These are phyloP conservation scores for Fraxinus angustifolia DNA, from an alignment of 305 asterid genomes.

Conservation along the genomic window DNA sequence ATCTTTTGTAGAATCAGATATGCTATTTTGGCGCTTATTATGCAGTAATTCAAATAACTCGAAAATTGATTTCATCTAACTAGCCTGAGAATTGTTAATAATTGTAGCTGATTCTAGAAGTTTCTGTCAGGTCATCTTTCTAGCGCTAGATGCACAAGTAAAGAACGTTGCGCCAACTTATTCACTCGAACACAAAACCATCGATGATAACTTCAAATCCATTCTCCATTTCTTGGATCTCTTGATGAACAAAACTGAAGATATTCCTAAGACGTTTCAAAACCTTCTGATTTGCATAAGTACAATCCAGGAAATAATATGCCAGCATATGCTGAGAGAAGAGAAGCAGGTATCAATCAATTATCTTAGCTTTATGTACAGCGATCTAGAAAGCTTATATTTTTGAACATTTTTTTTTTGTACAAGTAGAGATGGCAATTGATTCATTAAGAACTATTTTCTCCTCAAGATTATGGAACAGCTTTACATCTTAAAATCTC, in stretches of 20 bases:
- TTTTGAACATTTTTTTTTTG: background rate
- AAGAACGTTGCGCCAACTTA: conserved; percentile 66
- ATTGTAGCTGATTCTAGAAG: conserved; percentile 1
- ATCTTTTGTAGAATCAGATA: background rate
- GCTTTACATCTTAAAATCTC: background rate
- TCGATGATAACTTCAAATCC: conserved; percentile 51
- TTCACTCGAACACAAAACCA: conserved; percentile 62
- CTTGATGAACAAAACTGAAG: conserved; percentile 43
- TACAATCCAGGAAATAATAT: conserved; percentile 51
- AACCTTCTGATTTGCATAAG: conserved; percentile 58
- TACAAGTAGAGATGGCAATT: background rate
- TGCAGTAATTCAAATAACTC: background rate
- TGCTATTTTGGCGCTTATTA: background rate
- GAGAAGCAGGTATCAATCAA: conserved; percentile 64
- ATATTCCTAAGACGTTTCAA: conserved; percentile 42
- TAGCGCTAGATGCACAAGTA: conserved; percentile 61
- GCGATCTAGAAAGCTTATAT: background rate
- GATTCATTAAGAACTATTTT: background rate
- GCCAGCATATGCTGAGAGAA: conserved; percentile 87
- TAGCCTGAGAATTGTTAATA: background rate
- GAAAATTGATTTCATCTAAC: conserved; percentile 12
- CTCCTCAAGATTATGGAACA: background rate
- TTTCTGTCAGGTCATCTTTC: conserved; percentile 72
- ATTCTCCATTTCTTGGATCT: conserved; percentile 55
- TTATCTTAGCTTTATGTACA: conserved; percentile 1